Evolutionary conservation across 176 grass and related monocot genomes (phyloP), one percentile per base, ranked within the genome.

Genomic region (Rhynchospora pubera): DNA sequence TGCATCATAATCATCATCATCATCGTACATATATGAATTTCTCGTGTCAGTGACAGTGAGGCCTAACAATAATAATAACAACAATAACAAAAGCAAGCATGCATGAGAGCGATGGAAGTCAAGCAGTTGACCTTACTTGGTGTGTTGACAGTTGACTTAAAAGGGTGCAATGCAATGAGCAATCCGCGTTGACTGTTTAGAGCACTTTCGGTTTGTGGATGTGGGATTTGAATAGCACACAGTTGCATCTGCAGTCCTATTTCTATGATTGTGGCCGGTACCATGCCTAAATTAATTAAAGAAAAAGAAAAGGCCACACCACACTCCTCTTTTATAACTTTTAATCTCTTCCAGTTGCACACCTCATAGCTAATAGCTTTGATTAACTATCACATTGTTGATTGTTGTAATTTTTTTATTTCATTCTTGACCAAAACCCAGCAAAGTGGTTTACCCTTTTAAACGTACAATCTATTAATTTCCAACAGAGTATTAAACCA

Each of bases 171-270:
- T 18, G 26, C n/a, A n/a, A n/a, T n/a, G 66, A 65, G 30, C 30
- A 47, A 48, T 80, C 78, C 59, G 59, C 30, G 79, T 82, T 82
- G 61, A 82, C 57, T 82, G 79, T 82, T 48, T 28, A 4, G 43
- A 30, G 57, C 59, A 82, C 79, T 82, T 82, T 82, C 79, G 79
- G 79, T 82, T 77, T 32, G 23, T 82, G n/a, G n/a, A n/a, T n/a
- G n/a, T n/a, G 57, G 21, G 79, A 82, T 82, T 65, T 55, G 65
- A 66, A 66, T 65, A 61, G 61, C 79, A 32, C 22, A 76, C 47
- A 16, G 48, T 1, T 77, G 72, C 50, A 34, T 77, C 7, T 2
- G 56, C 72, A 77, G 6, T 77, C 7, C 30, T 77, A 18, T 46
- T 32, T 70, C 66, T 42, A 19, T 65, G 62, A 23, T 30, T 65